Evolutionary conservation across 2,329 filamentous ascomycete species (phyloP).

Genomic region (Lasiodiplodia hormozganensis): DNA sequence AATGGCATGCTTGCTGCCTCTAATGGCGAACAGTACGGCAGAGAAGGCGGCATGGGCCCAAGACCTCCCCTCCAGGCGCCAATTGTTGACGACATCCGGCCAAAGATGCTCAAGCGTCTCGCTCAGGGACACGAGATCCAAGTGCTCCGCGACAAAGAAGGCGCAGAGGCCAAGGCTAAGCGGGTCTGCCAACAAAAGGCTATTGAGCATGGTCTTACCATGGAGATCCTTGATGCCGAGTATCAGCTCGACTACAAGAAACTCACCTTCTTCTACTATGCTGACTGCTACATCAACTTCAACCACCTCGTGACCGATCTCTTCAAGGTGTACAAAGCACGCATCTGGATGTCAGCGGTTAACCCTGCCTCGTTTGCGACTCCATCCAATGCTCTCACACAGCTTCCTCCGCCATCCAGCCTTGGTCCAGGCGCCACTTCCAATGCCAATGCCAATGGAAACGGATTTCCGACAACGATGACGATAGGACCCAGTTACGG

Average conservation of each 20-base stretch:
- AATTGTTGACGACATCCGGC: constrained; percentile 73
- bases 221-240: constrained; percentile 98
- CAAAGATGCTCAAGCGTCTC: constrained; percentile 94
- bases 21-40: constrained; percentile 70
- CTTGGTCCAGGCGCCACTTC: constrained; percentile 48
- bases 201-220: constrained; percentile 89
- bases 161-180: constrained; percentile 96
- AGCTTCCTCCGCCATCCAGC: constrained; percentile 45
- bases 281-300: constrained; percentile 98
- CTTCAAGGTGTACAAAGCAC: constrained; percentile 99
- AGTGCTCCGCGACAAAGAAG: constrained; percentile 91
- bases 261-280: constrained; percentile 98
- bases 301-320: constrained; percentile 96
- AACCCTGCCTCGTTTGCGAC: constrained; percentile 86
- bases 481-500: constrained; percentile 25
- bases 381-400: constrained; percentile 35
- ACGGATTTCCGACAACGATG: constrained; percentile 13
- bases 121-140: constrained; percentile 91
- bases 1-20: constrained; percentile 69
- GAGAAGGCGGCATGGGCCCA: constrained; percentile 79
- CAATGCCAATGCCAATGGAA: constrained; percentile 32
- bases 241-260: constrained; percentile 99
- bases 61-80: constrained; percentile 59
- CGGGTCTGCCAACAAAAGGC: constrained; percentile 97
- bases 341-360: constrained; percentile 99